Base-by-base conservation (phyloP, 1,284 basidiomycete species). In the Xerocomus nothofagi region DNA sequence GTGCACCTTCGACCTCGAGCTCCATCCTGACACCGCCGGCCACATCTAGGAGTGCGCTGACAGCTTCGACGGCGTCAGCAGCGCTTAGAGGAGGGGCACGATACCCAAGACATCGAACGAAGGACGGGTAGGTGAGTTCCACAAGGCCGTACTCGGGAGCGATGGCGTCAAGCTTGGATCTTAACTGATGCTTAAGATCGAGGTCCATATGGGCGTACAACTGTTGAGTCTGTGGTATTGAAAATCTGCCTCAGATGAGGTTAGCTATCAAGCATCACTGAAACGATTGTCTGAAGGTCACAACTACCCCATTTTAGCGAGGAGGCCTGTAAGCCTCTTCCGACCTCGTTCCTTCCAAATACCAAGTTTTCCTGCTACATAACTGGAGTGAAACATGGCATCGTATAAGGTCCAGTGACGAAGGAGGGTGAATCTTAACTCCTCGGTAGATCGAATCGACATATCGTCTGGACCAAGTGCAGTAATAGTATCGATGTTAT, bases 401-500 rank as follows among this genome's bases (percentile, higher is more conserved):
- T 98, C 94, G 66, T 98, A 98, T 34, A 99, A 71, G 41, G 88
- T 97, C 97, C 97, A 99, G 71, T 99, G 97, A 45, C 96, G 80
- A 68, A 97, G 96, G 41, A 99, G 78, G 69, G 88, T 93, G 68
- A 99, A 99, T 11, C 97, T 80, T 46, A 97, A 75, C 66, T 98
- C 94, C 44, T 94, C 91, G 29, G 82, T 85, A 31, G 83, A 76
- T 30, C 91, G 80, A 49, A 98, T 84, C 27, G 84, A 84, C 48
- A 80, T 75, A 66, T 98, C 93, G 58, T 97, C 93, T 11, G 88
- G 83, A 53, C 79, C 80, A 32, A 82, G 70, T 0, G 81, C 76
- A 39, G 72, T 76, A 52, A 79, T 71, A 21, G 77, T 75, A 51
- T 77, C 71, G 43, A 69, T 67, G 42, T 65, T 67, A 15, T 50